Base-by-base conservation (phyloP, 2,329 filamentous ascomycete species). In the Trichoderma sp. region DNA sequence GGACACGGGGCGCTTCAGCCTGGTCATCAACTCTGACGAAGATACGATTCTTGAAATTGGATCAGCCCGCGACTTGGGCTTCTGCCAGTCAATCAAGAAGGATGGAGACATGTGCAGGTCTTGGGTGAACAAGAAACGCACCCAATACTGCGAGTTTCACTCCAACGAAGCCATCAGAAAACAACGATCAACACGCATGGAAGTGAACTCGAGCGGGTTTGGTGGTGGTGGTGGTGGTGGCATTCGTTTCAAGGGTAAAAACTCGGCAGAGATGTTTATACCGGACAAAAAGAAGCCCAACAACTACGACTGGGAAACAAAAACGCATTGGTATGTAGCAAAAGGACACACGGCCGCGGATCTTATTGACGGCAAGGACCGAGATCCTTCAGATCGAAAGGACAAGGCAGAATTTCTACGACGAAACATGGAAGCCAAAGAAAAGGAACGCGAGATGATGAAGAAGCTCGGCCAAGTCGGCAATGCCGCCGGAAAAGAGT, bases 21-120 rank as follows among this genome's bases (percentile, higher is more conserved):
- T 99, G 5, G 92, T 94, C 15, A 88, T 99, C 74, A 93, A 92
- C 73, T 95, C 92, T 61, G 94, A 93, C 43, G 92, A 92, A 39
- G 96, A 99, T 78, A 95, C 91, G 0, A 90, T 99, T 43, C 88
- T 99, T 15, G 97, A 99, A 80, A 88, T 99, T 67, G 96, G 97
- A 51, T 89, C 86, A 26, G 90, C 95, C 12, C 88, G 94, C 62
- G 95, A 99, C 81, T 84, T 99, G 3, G 94, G 93, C 1, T 97
- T 92, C 79, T 99, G 96, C 82, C 94, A 95, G 79, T 90, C 91
- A 7, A 84, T 94, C 74, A 94, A 93, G 79, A 95, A 93, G 78
- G 94, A 98, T 78, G 95, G 96, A 51, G 88, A 92, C 71, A 83
- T 87, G 61, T 99, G 96, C 81, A 90, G 88, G 39, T 84, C 88